Base-by-base conservation (phyloP, 805 yeast species). In the Starmerella floris region DNA sequence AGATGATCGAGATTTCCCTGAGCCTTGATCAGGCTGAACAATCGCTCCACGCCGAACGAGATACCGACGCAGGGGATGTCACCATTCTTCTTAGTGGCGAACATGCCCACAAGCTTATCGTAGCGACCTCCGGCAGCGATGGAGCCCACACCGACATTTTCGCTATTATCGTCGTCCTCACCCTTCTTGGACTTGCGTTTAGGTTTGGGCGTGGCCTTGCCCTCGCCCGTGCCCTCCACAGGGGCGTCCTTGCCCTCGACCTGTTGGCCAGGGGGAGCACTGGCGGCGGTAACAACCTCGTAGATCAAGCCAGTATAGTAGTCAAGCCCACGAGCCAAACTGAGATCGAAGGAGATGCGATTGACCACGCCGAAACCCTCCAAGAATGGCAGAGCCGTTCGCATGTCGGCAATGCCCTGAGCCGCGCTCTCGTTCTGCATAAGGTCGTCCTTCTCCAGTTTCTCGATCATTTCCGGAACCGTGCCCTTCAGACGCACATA, bases 101-200 rank as follows among this genome's bases (percentile, higher is more conserved):
- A 91, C 98, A 91, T 91, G 53, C 95, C 95, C 30, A 91, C 97
- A 47, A 91, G 73, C 56, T 81, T 80, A 63, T 91, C 98, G 63
- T 91, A 91, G 63, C 98, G 83, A 51, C 98, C 98, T 66, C 98
- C 98, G 39, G 95, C 98, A 40, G 95, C 95, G 57, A 91, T 85
- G 5, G 98, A 91, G 28, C 98, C 98, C 34, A 88, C 95, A 54
- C 98, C 98, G 42, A 91, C 97, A 55, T 82, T 84, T 51, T 83
- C 96, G 41, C 94, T 82, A 44, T 95, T 95, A 62, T 91, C 96
- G 52, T 84, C 95, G 40, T 74, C 88, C 16, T 72, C 82, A 32
- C 57, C 62, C 62, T 65, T 67, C 45, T 51, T 53, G 46, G 52
- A 53, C 45, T 50, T 47, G 33, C 46, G 44, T 39, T 41, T 34